Conservation (phyloP, 2,329 filamentous ascomycete species). For the Cercospora sp. region DNA sequence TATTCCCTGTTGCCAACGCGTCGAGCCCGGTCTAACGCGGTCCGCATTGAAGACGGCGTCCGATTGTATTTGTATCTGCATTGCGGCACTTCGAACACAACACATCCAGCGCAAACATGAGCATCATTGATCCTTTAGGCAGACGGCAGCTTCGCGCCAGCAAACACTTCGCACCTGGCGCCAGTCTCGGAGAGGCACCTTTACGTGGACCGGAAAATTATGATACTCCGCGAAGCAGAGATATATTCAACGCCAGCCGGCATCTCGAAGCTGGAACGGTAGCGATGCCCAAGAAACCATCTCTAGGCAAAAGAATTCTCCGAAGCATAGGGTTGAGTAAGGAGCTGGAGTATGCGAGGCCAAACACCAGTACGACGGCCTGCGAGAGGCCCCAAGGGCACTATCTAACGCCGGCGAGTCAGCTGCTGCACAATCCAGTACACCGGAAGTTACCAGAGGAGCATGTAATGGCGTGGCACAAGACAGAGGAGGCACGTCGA, state of each 20-base stretch:
- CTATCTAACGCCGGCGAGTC: neutral
- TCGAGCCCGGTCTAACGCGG: neutral
- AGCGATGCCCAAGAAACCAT: neutral
- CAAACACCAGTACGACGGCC: neutral
- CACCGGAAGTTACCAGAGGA: constrained; percentile 10
- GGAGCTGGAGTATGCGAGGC: neutral
- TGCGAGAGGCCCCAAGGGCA: neutral
- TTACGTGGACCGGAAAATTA: constrained; percentile 12
- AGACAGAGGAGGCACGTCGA: neutral
- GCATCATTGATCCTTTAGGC: constrained; percentile 9
- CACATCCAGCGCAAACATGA: constrained; percentile 5
- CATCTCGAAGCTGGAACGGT: neutral
- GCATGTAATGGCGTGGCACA: neutral
- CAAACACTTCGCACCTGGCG: neutral
- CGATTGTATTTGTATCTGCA: neutral
- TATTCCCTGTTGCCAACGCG: neutral
- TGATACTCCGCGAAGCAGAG: constrained; percentile 7
- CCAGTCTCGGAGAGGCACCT: neutral
- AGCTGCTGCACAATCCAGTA: neutral
- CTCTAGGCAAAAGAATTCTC: neutral
- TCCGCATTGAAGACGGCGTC: neutral
- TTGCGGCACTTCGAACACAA: neutral
- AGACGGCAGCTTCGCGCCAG: neutral
- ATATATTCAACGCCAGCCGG: constrained; percentile 6
- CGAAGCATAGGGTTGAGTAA: neutral